Base-by-base conservation (phyloP, 306 rosid species). In the Lathyrus sativus region DNA sequence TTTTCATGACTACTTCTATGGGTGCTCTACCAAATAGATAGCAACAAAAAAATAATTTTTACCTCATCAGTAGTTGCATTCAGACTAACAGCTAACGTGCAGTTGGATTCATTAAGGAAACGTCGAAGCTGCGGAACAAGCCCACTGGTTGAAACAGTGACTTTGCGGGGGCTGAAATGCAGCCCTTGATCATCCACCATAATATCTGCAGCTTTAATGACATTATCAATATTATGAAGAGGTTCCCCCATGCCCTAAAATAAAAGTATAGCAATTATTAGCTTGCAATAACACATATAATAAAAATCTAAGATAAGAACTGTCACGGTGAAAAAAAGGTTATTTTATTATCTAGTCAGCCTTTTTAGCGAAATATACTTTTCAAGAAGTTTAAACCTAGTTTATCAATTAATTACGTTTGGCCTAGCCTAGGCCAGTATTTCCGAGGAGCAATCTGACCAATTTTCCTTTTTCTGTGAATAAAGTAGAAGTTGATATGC, bases 221-320 rank as follows among this genome's bases (percentile, higher is more conserved):
- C 96, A 86, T 92, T 92, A 83, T 87, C 95, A 69, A 89, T 67
- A 79, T 92, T 92, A 76, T 92, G 98, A 75, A 92, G 89, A 17
- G 98, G 96, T 74, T 92, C 98, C 72, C 96, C 95, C 98, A 92
- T 89, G 80, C 98, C 98, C 98, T 92, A 70, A 72, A 65, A 67
- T 57, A 70, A 66, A 75, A 33, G 57, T 55, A 66, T 3, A 46
- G 15, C 44, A 17, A 28, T 57, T 54, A 74, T 62, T 58, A 80
- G 86, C 79, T 15, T 39, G 50, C 38, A 45, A 46, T n/a, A 45
- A 45, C 51, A 45, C 15, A n/a, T n/a, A 45, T 45, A n/a, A n/a
- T 45, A 6, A 13, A 45, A 45, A 45, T 45, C 17, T 45, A 45
- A n/a, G 51, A 45, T n/a, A 13, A 13, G n/a, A 45, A 13, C 7